These are phyloP conservation scores for Pseudisothecium myosuroides DNA, from an alignment of 225 moss, liverwort and hornwort genomes.

Conservation along the genomic window DNA sequence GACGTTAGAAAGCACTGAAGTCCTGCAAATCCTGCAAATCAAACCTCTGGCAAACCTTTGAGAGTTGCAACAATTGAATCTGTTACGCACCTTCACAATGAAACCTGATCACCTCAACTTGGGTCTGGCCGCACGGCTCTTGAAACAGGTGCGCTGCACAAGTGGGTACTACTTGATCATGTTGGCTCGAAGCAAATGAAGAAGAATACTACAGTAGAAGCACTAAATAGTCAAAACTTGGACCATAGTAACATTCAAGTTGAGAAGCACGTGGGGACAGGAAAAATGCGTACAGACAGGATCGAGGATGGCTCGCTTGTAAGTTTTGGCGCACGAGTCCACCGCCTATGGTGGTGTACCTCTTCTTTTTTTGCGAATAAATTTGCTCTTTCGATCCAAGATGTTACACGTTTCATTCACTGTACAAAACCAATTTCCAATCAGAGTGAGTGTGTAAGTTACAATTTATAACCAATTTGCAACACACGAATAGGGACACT, in stretches of 20 bases:
- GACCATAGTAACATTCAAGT: not conserved
- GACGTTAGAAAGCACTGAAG: too few relatives aligned
- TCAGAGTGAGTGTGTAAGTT: not conserved
- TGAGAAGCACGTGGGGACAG: too few relatives aligned
- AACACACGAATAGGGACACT: not conserved
- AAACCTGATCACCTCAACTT: not conserved
- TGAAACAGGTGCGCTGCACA: too few relatives aligned
- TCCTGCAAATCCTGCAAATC: too few relatives aligned
- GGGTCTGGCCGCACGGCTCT: not conserved
- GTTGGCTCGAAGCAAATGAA: not conserved
- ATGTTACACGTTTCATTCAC: not conserved
- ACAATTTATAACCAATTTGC: not conserved
- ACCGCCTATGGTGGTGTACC: not conserved
- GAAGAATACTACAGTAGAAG: not conserved
- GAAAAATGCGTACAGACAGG: too few relatives aligned
- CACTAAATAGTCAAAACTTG: too few relatives aligned
- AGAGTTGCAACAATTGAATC: too few relatives aligned
- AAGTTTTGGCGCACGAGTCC: too few relatives aligned
- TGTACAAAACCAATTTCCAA: not conserved
- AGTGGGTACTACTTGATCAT: not conserved
- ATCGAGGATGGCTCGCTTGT: too few relatives aligned
- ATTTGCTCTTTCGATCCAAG: not conserved
- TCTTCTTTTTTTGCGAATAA: not conserved
- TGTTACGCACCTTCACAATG: too few relatives aligned
- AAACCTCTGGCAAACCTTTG: too few relatives aligned